These are phyloP conservation scores for Trichothecium sympodiale DNA, from an alignment of 2,329 filamentous ascomycete genomes.

Conservation along the genomic window DNA sequence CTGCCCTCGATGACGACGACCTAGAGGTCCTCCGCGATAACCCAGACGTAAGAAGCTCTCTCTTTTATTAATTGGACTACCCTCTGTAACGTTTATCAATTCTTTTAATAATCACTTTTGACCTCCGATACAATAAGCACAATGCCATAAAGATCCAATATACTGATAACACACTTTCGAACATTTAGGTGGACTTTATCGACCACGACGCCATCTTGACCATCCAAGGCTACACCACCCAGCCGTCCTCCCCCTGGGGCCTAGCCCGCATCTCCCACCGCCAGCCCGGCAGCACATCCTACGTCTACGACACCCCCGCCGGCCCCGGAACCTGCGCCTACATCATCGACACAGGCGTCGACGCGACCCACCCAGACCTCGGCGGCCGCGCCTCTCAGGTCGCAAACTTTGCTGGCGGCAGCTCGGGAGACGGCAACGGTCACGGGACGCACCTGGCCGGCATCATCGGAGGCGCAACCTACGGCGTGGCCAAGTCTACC, in stretches of 20 bases:
- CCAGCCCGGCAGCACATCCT: conserved; percentile 5
- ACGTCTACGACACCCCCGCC: conserved; percentile 10
- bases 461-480: conserved; percentile 10
- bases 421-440: conserved; percentile 14
- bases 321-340: conserved; percentile 14
- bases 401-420: conserved; percentile 7
- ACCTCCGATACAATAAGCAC: too few relatives aligned
- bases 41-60: conserved; percentile 8
- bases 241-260: conserved; percentile 9
- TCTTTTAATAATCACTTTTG: too few relatives aligned
- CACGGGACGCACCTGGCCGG: conserved; percentile 22
- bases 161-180: neutral
- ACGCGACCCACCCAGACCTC: conserved; percentile 11
- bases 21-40: conserved; percentile 7
- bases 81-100: too few relatives aligned
- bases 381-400: conserved; percentile 9
- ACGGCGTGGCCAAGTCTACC: conserved; percentile 23
- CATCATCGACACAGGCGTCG: conserved; percentile 15
- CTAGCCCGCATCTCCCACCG: conserved; percentile 12
- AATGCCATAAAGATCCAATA: neutral
- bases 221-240: conserved; percentile 4
- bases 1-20: conserved; percentile 5
- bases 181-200: conserved; percentile 18
- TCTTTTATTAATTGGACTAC: too few relatives aligned
- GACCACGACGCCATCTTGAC: conserved; percentile 22